phyloP scores from a whole-genome alignment of 805 yeast species.

The Yueomyces sp. region DNA sequence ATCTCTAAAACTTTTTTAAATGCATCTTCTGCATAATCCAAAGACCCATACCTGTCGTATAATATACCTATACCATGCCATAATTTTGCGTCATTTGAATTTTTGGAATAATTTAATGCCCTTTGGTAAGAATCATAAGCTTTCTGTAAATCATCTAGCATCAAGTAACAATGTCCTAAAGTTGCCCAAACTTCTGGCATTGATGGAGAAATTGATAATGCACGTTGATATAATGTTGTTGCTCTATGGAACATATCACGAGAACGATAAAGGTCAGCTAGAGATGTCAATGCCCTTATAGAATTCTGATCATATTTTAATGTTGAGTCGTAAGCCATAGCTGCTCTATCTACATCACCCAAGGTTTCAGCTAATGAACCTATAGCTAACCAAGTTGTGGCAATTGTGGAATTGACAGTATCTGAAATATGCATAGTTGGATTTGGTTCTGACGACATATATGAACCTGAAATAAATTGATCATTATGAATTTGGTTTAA shows the following conservation, averaged over 20 bases:
- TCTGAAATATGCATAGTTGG: background rate
- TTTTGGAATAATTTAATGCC: conserved; percentile 78
- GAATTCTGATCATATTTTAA: conserved; percentile 76
- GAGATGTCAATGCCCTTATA: conserved; percentile 68
- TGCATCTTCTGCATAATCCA: conserved; percentile 97
- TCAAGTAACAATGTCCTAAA: conserved; percentile 88
- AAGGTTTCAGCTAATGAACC: conserved; percentile 83
- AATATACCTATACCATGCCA: conserved; percentile 99
- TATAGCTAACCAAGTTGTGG: conserved; percentile 70
- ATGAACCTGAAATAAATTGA: no score
- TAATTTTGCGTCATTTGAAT: conserved; percentile 88
- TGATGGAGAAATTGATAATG: conserved; percentile 66
- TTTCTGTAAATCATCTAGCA: conserved; percentile 90
- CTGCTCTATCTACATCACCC: conserved; percentile 81
- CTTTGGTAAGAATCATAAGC: conserved; percentile 96
- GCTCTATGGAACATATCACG: conserved; percentile 88
- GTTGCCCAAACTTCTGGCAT: conserved; percentile 97
- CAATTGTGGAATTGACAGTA: background rate
- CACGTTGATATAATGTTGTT: conserved; percentile 83
- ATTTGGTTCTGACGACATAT: background rate
- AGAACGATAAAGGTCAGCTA: conserved; percentile 81
- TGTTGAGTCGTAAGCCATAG: conserved; percentile 78
- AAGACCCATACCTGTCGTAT: conserved; percentile 89
- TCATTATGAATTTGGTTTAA: no score
- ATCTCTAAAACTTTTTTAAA: conserved; percentile 89